These are phyloP conservation scores for Ophiostoma pallidulum DNA, from an alignment of 2,329 filamentous ascomycete species.

Conservation along the genomic window DNA sequence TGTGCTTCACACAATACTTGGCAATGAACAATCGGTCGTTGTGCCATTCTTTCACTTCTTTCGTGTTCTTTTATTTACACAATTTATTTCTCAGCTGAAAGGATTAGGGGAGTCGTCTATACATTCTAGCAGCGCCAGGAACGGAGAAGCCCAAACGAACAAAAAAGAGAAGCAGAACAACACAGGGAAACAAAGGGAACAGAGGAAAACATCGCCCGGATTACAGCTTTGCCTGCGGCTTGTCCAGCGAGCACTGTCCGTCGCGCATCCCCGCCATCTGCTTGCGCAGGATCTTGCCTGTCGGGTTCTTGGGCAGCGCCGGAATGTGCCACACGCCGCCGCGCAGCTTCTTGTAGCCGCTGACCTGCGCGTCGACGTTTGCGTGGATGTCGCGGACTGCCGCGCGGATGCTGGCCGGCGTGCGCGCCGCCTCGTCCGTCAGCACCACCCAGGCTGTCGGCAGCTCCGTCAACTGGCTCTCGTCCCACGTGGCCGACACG, in stretches of 20 bases:
- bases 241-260: constrained; percentile 9
- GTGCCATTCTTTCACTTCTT: too few relatives aligned
- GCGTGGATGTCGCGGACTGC: constrained; percentile 25
- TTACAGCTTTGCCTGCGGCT: constrained; percentile 9
- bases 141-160: neutral
- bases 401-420: neutral
- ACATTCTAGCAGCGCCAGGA: too few relatives aligned
- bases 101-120: neutral
- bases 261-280: constrained; percentile 9
- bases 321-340: constrained; percentile 28
- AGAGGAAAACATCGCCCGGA: neutral
- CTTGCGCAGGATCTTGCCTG: constrained; percentile 27
- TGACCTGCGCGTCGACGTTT: constrained; percentile 27
- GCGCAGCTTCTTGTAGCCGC: constrained; percentile 32
- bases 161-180: too few relatives aligned
- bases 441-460: constrained; percentile 31
- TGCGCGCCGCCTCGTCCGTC: constrained; percentile 17
- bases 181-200: too few relatives aligned
- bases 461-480: constrained; percentile 29
- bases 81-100: too few relatives aligned
- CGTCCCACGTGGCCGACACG: constrained; percentile 28
- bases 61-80: too few relatives aligned
- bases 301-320: constrained; percentile 28
- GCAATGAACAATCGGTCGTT: too few relatives aligned
- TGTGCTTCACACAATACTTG: too few relatives aligned